Conservation (phyloP, 2,329 filamentous ascomycete species). For the Cordyceps fumosorosea region DNA sequence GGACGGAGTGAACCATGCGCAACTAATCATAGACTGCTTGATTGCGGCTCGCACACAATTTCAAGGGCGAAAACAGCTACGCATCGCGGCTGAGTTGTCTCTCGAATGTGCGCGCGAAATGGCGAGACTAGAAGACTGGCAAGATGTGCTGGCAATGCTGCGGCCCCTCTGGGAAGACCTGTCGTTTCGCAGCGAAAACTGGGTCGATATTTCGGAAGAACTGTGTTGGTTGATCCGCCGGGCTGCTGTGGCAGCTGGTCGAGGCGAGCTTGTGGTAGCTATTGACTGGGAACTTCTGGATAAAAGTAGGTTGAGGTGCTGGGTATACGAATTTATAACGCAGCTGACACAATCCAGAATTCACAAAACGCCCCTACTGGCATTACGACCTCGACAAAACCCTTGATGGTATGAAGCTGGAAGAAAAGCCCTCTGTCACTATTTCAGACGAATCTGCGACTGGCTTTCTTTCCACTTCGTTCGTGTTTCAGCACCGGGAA, state of each 20-base stretch:
- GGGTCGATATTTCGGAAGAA: slow-evolving; percentile 54
- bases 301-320: slow-evolving; percentile 38
- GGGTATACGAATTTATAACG: background rate
- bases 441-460: slow-evolving; percentile 44
- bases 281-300: slow-evolving; percentile 62
- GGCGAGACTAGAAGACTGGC: slow-evolving; percentile 43
- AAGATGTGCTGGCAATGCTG: slow-evolving; percentile 47
- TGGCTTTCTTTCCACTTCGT: slow-evolving; percentile 49
- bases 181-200: slow-evolving; percentile 51
- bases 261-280: slow-evolving; percentile 50
- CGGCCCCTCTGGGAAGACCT: slow-evolving; percentile 51
- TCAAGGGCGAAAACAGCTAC: slow-evolving; percentile 44
- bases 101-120: slow-evolving; percentile 53
- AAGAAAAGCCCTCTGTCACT: slow-evolving; percentile 42
- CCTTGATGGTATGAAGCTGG: slow-evolving; percentile 41
- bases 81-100: slow-evolving; percentile 48
- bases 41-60: slow-evolving; percentile 48
- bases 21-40: slow-evolving; percentile 48
- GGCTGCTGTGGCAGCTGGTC: slow-evolving; percentile 46
- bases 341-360: slow-evolving; percentile 32
- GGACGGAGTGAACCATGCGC: slow-evolving; percentile 47
- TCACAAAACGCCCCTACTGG: slow-evolving; percentile 49
- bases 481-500: slow-evolving; percentile 51
- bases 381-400: slow-evolving; percentile 54
- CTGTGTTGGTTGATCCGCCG: slow-evolving; percentile 54